Percentiles rank a stretch among this genome's conserved stretches.
These are phyloP conservation scores for Globisporangium echinulatum DNA, from an alignment of 352 stramenopile species.

Conservation along the genomic window DNA sequence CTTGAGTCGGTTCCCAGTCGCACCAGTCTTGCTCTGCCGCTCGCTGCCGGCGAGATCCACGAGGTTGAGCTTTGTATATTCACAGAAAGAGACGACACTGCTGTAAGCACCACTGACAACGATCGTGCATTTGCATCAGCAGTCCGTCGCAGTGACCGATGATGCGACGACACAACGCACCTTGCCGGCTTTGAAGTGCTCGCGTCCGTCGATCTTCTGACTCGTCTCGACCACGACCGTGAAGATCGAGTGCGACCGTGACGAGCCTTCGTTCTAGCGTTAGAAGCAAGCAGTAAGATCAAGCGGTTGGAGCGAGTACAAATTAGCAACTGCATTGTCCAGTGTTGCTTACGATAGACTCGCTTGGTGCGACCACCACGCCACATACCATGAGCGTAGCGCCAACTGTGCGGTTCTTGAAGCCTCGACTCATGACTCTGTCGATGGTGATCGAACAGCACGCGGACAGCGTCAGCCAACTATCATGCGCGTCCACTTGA, in stretches of 20 bases:
- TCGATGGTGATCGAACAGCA: background rate
- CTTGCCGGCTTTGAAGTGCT: conserved; percentile 82
- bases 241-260: conserved; percentile 83
- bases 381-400: conserved; percentile 69
- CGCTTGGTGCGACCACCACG: background rate
- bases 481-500: background rate
- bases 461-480: background rate
- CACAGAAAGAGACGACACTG: background rate
- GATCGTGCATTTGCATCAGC: too few species aligned
- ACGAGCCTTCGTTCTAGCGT: conserved; percentile 67
- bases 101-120: too few species aligned
- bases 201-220: conserved; percentile 63
- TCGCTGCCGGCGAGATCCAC: conserved; percentile 80
- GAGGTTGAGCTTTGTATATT: conserved; percentile 50
- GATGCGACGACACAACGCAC: conserved; percentile 15
- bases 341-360: background rate
- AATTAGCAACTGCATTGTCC: too few species aligned
- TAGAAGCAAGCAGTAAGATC: background rate
- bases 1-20: conserved; percentile 73
- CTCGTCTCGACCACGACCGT: conserved; percentile 78
- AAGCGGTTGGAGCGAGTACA: background rate
- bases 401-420: conserved; percentile 80
- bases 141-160: too few species aligned
- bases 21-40: conserved; percentile 78
- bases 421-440: conserved; percentile 66